phyloP scores from a whole-genome alignment of 805 yeast genomes.

The Phaffomyces opuntiae region DNA sequence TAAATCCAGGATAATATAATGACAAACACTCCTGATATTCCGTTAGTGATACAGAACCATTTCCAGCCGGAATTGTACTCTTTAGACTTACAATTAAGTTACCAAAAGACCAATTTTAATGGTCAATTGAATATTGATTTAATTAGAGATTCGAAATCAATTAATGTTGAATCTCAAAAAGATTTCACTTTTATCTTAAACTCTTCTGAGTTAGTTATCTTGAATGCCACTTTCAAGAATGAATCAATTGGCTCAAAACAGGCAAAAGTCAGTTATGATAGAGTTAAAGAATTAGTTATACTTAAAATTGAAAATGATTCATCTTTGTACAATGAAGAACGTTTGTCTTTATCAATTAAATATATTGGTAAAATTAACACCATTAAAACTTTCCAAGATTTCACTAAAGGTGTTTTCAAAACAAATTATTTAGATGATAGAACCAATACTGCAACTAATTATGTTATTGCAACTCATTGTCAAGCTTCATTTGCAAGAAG shows the following conservation, averaged over 20 bases:
- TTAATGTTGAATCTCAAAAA: background rate
- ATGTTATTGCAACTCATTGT: slow-evolving; percentile 60
- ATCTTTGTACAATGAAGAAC: slow-evolving; percentile 5
- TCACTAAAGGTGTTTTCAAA: slow-evolving; percentile 60
- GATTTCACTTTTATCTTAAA: slow-evolving; percentile 27
- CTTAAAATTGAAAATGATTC: slow-evolving; percentile 13
- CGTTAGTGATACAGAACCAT: slow-evolving; percentile 18
- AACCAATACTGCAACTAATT: slow-evolving; percentile 43
- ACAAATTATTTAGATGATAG: slow-evolving; percentile 51
- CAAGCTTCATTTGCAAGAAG: slow-evolving; percentile 61
- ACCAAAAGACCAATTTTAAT: slow-evolving; percentile 39
- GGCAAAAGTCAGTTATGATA: slow-evolving; percentile 27
- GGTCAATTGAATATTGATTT: slow-evolving; percentile 32
- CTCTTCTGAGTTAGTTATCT: slow-evolving; percentile 28
- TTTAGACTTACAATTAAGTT: slow-evolving; percentile 33
- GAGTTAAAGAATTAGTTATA: slow-evolving; percentile 21
- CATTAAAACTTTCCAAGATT: slow-evolving; percentile 38
- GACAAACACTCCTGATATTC: background rate
- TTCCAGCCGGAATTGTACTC: slow-evolving; percentile 29
- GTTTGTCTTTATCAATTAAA: slow-evolving; percentile 7
- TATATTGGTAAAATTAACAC: slow-evolving; percentile 17
- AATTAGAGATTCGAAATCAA: slow-evolving; percentile 8
- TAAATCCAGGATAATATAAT: no score
- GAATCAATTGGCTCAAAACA: slow-evolving; percentile 25
- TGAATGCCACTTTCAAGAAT: slow-evolving; percentile 9